Evolutionary conservation across 1,139 yeast genomes (phyloP), one percentile per base, ranked within the genome.

Genomic region (Ogataea hybrid): DNA sequence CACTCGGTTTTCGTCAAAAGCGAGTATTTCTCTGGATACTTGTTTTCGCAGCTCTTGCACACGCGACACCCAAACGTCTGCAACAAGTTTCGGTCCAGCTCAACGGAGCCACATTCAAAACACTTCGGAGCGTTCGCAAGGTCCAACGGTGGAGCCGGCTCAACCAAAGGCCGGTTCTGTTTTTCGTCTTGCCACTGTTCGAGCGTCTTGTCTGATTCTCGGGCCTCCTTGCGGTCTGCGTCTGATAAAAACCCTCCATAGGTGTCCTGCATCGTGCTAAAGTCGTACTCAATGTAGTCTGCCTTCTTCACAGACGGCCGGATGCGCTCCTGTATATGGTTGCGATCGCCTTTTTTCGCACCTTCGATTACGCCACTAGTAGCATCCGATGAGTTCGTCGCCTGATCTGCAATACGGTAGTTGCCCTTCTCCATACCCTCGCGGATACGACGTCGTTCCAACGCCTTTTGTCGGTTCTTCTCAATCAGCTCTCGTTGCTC

Each of bases 1-100:
- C 97, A 88, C 64, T 94, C 99, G 0, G 99, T 94, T 64, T 94
- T 94, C 9, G 98, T 94, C 39, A 94, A 67, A 25, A 94, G 64
- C 0, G 97, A 79, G 59, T 90, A 94, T 59, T 92, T 92, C 38
- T 94, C 96, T 0, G 96, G 96, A 21, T 68, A 67, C 41, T 73
- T 73, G 51, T 78, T 79, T 25, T 80, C 79, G 63, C 98, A 92
- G 37, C 75, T 69, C 38, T 84, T 75, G 63, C 99, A 94, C 6
- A 90, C 96, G 10, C 88, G 69, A 20, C 82, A 67, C 25, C 73
- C 69, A 67, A 90, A 94, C 32, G 81, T 78, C 14, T 83, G 75
- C 57, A 69, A 77, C 34, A 89, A 58, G 44, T 85, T 76, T 39
- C 79, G 81, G 58, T 94, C 96, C 41, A 94, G 70, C 52, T 90